Conservation (phyloP, 306 rosid genomes). For the Fagus sylvatica region DNA sequence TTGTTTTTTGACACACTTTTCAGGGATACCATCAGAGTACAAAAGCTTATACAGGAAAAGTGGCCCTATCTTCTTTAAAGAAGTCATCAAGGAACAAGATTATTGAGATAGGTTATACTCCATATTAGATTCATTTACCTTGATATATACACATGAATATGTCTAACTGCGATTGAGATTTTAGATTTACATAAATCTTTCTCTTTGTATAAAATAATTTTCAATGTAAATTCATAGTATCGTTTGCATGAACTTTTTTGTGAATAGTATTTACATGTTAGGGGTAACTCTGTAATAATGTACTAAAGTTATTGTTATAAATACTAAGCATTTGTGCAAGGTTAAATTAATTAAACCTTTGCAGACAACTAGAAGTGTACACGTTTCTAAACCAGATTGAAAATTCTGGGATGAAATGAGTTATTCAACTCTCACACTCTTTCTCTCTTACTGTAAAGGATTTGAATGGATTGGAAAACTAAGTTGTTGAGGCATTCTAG, state of each 20-base stretch:
- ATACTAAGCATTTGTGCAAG: too few relatives aligned
- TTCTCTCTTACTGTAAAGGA: neutral
- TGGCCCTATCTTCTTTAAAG: constrained; percentile 59
- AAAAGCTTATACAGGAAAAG: constrained; percentile 75
- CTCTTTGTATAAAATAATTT: neutral
- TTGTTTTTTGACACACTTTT: constrained; percentile 22
- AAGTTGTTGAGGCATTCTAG: neutral
- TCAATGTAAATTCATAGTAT: neutral
- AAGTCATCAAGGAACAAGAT: constrained; percentile 79
- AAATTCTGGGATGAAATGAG: neutral
- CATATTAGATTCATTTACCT: constrained; percentile 8
- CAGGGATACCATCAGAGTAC: constrained; percentile 72
- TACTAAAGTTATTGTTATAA: too few relatives aligned
- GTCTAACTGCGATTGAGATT: constrained; percentile 16
- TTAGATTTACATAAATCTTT: neutral
- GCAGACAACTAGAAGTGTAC: neutral
- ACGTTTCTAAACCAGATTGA: neutral
- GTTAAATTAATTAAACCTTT: too few relatives aligned
- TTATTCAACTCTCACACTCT: neutral
- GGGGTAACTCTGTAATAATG: too few relatives aligned
- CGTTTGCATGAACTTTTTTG: too few relatives aligned
- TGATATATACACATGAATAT: constrained; percentile 8
- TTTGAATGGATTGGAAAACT: neutral
- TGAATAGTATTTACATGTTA: too few relatives aligned
- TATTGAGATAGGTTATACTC: constrained; percentile 69